Evolutionary conservation across 306 rosid species (phyloP), one percentile per base, ranked within the genome.

Genomic region (Sicyos edulis): DNA sequence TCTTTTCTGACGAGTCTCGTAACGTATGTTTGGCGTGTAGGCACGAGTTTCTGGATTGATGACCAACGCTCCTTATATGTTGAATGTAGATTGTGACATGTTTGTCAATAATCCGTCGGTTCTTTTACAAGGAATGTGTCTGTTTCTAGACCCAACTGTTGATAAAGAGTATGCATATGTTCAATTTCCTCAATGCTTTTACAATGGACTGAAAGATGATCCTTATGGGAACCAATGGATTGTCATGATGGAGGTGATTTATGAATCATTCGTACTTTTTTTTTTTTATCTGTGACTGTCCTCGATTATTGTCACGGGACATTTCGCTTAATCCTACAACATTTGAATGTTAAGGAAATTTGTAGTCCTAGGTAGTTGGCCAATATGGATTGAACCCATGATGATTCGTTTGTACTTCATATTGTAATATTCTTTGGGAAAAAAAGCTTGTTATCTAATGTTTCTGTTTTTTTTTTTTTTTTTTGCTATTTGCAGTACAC

Each of bases 21-120:
- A 15, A 32, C 3, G 13, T 32, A 62, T 34, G 68, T 62, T n/a
- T 7, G 4, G 11, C 24, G 7, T 29, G 72, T 80, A 88, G 91
- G 65, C 90, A 4, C 83, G 91, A 76, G 88, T 90, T 3, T 88
- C 91, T 0, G 88, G 86, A 5, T 42, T n/a, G n/a, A n/a, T n/a
- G n/a, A n/a, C n/a, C n/a, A n/a, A n/a, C n/a, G n/a, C n/a, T n/a
- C n/a, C n/a, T 88, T 88, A 78, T 9, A 83, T 75, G 57, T 17
- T 88, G 72, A 90, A 88, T 16, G 86, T 90, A 5, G 96, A 90
- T 66, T 90, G 91, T 17, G 90, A 90, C 75, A 84, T 88, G 92
- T 85, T 79, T 58, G 90, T 74, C 17, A 86, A 84, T 78, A 85
- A 90, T 71, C 84, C 96, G 16, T 75, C 77, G 3, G 54, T 81